phyloP scores from a whole-genome alignment of 257 asterid species.

The Pogostemon cablin region DNA sequence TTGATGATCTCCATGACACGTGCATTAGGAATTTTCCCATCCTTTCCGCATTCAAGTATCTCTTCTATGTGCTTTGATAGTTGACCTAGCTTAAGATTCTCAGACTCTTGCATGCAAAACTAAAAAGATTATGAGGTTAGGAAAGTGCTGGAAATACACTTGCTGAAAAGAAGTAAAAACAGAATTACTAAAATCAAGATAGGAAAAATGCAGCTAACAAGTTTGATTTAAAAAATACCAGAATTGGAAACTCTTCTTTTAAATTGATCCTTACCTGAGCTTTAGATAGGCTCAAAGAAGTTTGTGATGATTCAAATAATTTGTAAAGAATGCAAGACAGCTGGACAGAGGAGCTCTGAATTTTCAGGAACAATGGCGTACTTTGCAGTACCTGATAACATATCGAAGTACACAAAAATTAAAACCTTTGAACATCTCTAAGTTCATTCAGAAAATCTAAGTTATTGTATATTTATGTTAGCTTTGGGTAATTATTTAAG shows the following conservation, averaged over 20 bases:
- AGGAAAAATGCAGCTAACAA: constrained; percentile 13
- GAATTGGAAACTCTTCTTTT: neutral
- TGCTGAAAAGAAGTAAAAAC: constrained; percentile 9
- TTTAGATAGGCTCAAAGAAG: constrained; percentile 45
- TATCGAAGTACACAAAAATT: constrained; percentile 8
- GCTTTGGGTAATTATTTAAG: neutral
- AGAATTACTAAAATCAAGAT: constrained; percentile 17
- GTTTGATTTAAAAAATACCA: constrained; percentile 12
- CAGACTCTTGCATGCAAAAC: constrained; percentile 60
- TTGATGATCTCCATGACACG: constrained; percentile 48
- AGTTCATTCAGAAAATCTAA: neutral
- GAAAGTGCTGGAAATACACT: neutral
- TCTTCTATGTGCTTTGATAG: constrained; percentile 52
- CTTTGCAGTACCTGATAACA: constrained; percentile 66
- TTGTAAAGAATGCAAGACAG: constrained; percentile 51
- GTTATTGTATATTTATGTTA: neutral
- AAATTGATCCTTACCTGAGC: constrained; percentile 53
- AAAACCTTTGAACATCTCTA: constrained; percentile 16
- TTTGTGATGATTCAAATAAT: constrained; percentile 49
- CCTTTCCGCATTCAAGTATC: constrained; percentile 53
- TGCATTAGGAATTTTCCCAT: constrained; percentile 51
- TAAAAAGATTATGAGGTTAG: constrained; percentile 40
- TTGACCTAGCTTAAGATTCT: constrained; percentile 59
- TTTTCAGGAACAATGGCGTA: constrained; percentile 61
- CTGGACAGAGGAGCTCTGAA: constrained; percentile 58